Base-by-base conservation (phyloP, 768 basidiomycete species). In the Mycena albidolilacea region DNA sequence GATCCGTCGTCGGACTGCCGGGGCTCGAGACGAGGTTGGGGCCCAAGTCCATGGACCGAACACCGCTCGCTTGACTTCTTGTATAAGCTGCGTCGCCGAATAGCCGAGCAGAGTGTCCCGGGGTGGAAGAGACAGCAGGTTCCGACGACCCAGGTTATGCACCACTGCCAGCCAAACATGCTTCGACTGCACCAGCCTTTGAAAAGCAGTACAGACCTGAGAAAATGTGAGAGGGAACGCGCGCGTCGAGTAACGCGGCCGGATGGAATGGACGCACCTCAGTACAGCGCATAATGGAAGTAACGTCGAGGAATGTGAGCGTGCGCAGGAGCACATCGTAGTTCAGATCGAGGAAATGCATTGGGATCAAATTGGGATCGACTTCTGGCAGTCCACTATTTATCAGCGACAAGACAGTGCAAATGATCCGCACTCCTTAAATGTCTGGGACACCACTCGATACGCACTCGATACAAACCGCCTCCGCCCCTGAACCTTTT, bases 31-130 rank as follows among this genome's bases (percentile, higher is more conserved):
- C 3, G 62, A 63, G 35, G 5, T n/a, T 63, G 30, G 30, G 43
- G 44, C 62, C 62, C 62, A 63, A 46, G 62, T 63, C 30, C 19
- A 9, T 19, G 62, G 62, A 19, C 62, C 62, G 37, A 21, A 52
- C 48, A 65, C 38, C 9, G 64, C 64, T 38, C 64, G 64, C 14
- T 54, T 39, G 37, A 65, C 64, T 52, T 65, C 38, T 19, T 65
- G 17, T 35, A 54, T 23, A 9, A 65, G 48, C 14, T 65, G 64
- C 19, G 50, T 17, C 10, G 64, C 21, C 21, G 64, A 54, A 52
- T 7, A 65, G 19, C 38, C 9, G 5, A 30, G 38, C 39, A 65
- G 14, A 23, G n/a, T 30, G 6, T 63, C 44, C 37, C 23, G 43
- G 4, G 62, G 44, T 2, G 62, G 44, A 15, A 63, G 44, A 30